Evolutionary conservation across 2,329 filamentous ascomycete species (phyloP), one percentile per base, ranked within the genome.

Genomic region (Boeremia exigua): DNA sequence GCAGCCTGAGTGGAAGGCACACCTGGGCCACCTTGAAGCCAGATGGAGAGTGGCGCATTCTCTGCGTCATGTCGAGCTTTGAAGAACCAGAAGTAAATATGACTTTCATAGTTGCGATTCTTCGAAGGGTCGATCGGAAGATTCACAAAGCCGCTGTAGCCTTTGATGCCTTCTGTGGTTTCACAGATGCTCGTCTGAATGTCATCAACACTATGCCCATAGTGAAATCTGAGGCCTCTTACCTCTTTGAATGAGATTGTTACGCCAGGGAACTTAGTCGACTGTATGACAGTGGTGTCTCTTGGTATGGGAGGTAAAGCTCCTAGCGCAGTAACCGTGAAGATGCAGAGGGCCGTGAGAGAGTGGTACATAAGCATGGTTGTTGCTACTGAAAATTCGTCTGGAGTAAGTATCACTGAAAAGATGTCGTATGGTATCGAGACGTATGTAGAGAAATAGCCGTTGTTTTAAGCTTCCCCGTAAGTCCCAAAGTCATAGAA

Each of bases 131-230:
- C 49, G 3, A 48, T 43, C 1, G 81, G 81, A 4, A 86, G 73
- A 66, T 83, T 77, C n/a, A 85, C 79, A 57, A 84, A 86, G 33
- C 84, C 83, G 3, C 80, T 80, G 69, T 84, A 87, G 10, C 78
- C 79, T 61, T 77, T 81, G 44, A 84, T 79, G 6, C 77, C 76
- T 5, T 74, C 72, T 0, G 78, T 82, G 8, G 80, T 82, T 69
- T 84, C 82, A 65, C 82, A 85, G 28, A 84, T 80, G 38, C 17
- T 32, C 25, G 50, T 60, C 54, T 60, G 17, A 29, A n/a, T 10
- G 11, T 23, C 33, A 19, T 56, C 17, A 32, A 44, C 48, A 23
- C 17, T 3, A 10, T 17, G 3, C n/a, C 1, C 19, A 28, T 11
- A n/a, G 23, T 8, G 5, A 14, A 19, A 8, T 28, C 32, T 12